These are phyloP conservation scores for Dunaliella primolecta DNA, from an alignment of 139 green algal species.

Conservation along the genomic window DNA sequence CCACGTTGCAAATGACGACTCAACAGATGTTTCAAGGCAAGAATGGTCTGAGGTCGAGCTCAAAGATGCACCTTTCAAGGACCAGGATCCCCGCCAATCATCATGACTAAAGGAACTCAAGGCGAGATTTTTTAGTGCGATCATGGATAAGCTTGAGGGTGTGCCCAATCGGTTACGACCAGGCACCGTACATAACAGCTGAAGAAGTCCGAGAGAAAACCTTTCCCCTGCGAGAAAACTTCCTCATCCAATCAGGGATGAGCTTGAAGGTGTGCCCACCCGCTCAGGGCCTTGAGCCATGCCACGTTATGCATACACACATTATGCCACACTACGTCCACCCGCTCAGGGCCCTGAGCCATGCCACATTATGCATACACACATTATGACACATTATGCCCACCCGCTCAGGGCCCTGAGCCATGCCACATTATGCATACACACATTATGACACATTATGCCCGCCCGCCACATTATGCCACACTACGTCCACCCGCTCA, in stretches of 20 bases:
- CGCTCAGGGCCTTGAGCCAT: not conserved
- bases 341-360: too few species aligned
- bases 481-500: too few species aligned
- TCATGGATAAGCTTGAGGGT: not conserved
- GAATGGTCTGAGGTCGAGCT: not conserved
- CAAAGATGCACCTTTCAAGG: constrained; percentile 18
- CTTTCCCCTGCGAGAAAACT: not conserved
- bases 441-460: too few species aligned
- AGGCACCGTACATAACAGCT: not conserved
- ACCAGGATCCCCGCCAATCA: not conserved
- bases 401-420: too few species aligned
- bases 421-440: too few species aligned
- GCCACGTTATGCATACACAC: too few species aligned
- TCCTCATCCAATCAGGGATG: not conserved
- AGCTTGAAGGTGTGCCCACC: not conserved
- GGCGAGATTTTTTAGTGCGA: not conserved
- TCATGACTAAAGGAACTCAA: not conserved
- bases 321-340: too few species aligned
- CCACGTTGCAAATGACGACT: not conserved
- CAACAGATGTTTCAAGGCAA: not conserved
- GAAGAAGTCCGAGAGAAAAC: not conserved
- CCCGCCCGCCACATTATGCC: too few species aligned
- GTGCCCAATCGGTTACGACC: not conserved
- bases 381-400: too few species aligned
- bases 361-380: too few species aligned